These are phyloP conservation scores for Graphilbum ipis-grandicollis DNA, from an alignment of 2,329 filamentous ascomycete genomes.

Conservation along the genomic window DNA sequence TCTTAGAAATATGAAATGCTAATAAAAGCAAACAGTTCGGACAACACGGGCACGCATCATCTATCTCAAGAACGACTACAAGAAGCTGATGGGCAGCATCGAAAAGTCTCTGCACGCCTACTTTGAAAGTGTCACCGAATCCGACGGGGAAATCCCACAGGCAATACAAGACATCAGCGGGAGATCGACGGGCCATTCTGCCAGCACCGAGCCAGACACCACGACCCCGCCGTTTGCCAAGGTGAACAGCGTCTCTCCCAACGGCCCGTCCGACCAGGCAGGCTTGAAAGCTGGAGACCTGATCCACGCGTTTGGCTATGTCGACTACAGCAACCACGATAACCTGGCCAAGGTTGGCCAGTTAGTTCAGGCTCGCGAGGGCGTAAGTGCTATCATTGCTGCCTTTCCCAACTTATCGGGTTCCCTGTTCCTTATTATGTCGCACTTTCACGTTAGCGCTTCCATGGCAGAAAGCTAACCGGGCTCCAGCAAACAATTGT, in stretches of 20 bases:
- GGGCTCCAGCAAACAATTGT: conserved; percentile 43
- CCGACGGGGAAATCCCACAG: conserved; percentile 20
- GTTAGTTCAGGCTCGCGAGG: conserved; percentile 76
- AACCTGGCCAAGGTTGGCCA: conserved; percentile 73
- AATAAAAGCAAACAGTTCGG: conserved; percentile 52
- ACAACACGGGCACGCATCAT: conserved; percentile 89
- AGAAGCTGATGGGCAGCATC: conserved; percentile 65
- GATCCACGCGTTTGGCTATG: conserved; percentile 71
- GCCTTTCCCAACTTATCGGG: not conserved
- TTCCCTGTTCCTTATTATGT: conserved; percentile 10
- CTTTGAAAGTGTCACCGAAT: conserved; percentile 55
- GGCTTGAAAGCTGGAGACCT: conserved; percentile 67
- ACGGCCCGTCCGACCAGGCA: conserved; percentile 67
- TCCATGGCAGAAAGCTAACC: not conserved
- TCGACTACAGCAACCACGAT: conserved; percentile 74
- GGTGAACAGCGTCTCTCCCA: conserved; percentile 64
- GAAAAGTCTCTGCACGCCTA: conserved; percentile 79
- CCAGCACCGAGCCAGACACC: conserved; percentile 17
- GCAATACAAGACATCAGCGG: conserved; percentile 5
- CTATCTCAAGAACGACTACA: conserved; percentile 81
- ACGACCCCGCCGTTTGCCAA: conserved; percentile 55
- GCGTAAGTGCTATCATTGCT: conserved; percentile 36
- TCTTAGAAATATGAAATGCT: too few relatives aligned
- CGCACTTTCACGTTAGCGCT: not conserved
- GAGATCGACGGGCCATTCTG: conserved; percentile 10